Evolutionary conservation across 2,329 filamentous ascomycete species (phyloP).

Genomic region (Colletotrichum higginsianum): DNA sequence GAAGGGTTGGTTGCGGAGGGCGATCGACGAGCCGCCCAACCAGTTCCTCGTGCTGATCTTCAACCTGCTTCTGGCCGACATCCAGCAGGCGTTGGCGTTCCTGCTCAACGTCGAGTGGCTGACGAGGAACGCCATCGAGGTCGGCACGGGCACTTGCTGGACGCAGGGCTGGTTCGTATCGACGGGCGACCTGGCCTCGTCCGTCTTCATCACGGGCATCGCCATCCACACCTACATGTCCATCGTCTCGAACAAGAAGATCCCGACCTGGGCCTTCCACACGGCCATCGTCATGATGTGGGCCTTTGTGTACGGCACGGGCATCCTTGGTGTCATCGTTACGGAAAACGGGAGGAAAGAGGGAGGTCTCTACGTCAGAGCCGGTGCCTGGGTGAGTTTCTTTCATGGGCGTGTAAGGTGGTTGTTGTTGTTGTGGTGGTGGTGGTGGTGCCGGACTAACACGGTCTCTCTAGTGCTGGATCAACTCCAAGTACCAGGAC

Average conservation of each 20-base stretch:
- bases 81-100: conserved; percentile 77
- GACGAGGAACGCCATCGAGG: conserved; percentile 65
- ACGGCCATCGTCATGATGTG: conserved; percentile 64
- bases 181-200: conserved; percentile 75
- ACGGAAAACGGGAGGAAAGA: conserved; percentile 58
- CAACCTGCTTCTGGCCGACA: conserved; percentile 78
- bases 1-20: conserved; percentile 42
- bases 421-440: too few species aligned
- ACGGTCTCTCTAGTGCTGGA: conserved; percentile 68
- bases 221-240: conserved; percentile 77
- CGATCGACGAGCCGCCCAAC: conserved; percentile 63
- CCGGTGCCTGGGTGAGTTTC: conserved; percentile 71
- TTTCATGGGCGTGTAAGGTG: neutral
- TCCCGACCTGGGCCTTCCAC: conserved; percentile 67
- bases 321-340: conserved; percentile 63
- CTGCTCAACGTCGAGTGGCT: conserved; percentile 75
- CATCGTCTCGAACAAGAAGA: conserved; percentile 69
- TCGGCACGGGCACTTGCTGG: conserved; percentile 69
- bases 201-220: conserved; percentile 77
- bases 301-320: conserved; percentile 72
- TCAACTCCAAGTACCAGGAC: conserved; percentile 66
- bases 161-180: conserved; percentile 80
- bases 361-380: conserved; percentile 73
- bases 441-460: too few species aligned
- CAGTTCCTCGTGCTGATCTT: conserved; percentile 80